Percentiles rank a stretch among this genome's conserved stretches.
These are phyloP conservation scores for Pichia pseudocactophila DNA, from an alignment of 805 yeast species.

Conservation along the genomic window DNA sequence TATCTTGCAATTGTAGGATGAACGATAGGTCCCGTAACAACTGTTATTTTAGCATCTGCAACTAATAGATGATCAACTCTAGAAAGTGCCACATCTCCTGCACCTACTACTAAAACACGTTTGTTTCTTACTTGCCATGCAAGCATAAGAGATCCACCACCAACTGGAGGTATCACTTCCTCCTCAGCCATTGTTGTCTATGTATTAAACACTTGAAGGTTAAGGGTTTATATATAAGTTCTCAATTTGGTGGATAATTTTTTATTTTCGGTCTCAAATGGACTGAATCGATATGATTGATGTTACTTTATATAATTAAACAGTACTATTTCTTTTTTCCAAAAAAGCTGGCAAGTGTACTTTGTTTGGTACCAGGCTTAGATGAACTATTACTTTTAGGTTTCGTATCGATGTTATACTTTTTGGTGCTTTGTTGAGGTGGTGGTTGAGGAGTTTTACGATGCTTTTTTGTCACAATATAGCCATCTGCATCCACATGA, in stretches of 20 bases:
- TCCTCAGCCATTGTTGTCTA: background rate
- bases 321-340: slow-evolving; percentile 1
- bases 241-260: no score
- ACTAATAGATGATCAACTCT: slow-evolving; percentile 56
- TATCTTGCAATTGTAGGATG: slow-evolving; percentile 29
- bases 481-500: slow-evolving; percentile 26
- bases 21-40: slow-evolving; percentile 39
- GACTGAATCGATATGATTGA: no score
- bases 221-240: no score
- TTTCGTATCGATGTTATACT: slow-evolving; percentile 3
- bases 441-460: slow-evolving; percentile 1
- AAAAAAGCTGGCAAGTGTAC: background rate
- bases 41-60: slow-evolving; percentile 64
- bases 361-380: background rate
- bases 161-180: slow-evolving; percentile 18
- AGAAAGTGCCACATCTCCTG: slow-evolving; percentile 68
- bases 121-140: slow-evolving; percentile 66
- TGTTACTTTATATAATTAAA: slow-evolving; percentile 5
- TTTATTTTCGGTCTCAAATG: no score
- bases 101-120: slow-evolving; percentile 68
- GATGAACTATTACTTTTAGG: slow-evolving; percentile 1
- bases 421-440: background rate
- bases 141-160: slow-evolving; percentile 49
- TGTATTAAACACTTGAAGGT: no score
- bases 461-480: slow-evolving; percentile 17